A percentile compares a stretch with the other conserved stretches of the same genome.
phyloP scores from a whole-genome alignment of 1,139 yeast genomes.

The Pichia sp. region DNA sequence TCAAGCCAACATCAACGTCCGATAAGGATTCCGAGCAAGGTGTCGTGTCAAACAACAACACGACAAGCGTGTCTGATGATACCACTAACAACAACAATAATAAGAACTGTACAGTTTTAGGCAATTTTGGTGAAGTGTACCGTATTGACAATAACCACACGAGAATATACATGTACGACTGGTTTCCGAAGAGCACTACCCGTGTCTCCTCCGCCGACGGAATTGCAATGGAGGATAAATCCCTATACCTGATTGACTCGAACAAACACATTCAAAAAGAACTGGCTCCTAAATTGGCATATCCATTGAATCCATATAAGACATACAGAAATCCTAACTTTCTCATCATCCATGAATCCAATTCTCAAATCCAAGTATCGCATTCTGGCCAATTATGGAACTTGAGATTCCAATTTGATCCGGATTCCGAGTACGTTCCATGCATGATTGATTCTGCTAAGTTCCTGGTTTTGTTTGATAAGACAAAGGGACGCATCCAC shows the following conservation, averaged over 20 bases:
- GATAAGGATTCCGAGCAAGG: too few species aligned
- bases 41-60: background rate
- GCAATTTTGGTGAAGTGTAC: constrained; percentile 47
- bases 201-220: too few species aligned
- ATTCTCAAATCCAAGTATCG: background rate
- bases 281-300: too few species aligned
- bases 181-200: constrained; percentile 34
- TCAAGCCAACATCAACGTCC: background rate
- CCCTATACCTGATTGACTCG: background rate
- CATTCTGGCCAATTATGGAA: background rate
- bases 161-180: constrained; percentile 50
- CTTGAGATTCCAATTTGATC: background rate
- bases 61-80: background rate
- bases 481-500: constrained; percentile 17
- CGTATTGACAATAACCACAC: constrained; percentile 32
- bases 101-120: constrained; percentile 28
- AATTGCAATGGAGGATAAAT: background rate
- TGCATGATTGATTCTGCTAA: constrained; percentile 15
- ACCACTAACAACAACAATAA: background rate
- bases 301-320: background rate
- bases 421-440: background rate
- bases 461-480: constrained; percentile 22
- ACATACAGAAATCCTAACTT: background rate
- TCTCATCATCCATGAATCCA: background rate
- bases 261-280: too few species aligned